Percentiles rank a stretch among this genome's conserved stretches.
Evolutionary conservation across 805 yeast genomes (phyloP).

Genomic region (Candida khao-thaluensis): DNA sequence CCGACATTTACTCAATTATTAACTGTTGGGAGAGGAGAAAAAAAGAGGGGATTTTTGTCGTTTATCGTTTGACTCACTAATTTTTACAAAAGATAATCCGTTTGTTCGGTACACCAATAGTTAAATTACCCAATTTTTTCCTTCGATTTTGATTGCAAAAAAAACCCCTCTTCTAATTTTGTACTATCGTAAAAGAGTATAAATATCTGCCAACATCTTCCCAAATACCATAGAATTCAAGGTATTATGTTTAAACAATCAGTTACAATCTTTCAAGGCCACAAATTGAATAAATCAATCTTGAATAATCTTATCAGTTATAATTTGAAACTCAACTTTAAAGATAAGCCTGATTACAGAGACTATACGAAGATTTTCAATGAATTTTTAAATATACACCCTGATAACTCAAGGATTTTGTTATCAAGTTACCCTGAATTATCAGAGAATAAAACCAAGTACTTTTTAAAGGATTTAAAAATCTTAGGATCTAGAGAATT

Average conservation of each 20-base stretch:
- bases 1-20: background rate
- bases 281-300: conserved; percentile 12
- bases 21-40: conserved; percentile 1
- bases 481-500: conserved; percentile 14
- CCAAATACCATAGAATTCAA: no score
- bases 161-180: conserved; percentile 6
- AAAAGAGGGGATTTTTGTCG: conserved; percentile 5
- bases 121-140: conserved; percentile 2
- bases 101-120: conserved; percentile 1
- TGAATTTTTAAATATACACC: conserved; percentile 33
- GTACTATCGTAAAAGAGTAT: conserved; percentile 2
- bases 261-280: conserved; percentile 15
- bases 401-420: conserved; percentile 30
- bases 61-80: background rate
- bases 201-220: conserved; percentile 4
- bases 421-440: conserved; percentile 14
- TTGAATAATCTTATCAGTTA: conserved; percentile 10
- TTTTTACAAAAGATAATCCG: background rate
- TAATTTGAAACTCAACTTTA: conserved; percentile 11
- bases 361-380: conserved; percentile 29
- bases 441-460: conserved; percentile 7
- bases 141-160: conserved; percentile 4
- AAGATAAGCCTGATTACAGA: conserved; percentile 21
- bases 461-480: conserved; percentile 16
- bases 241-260: conserved; percentile 16